These are phyloP conservation scores for Cyclocybe cylindracea DNA, from an alignment of 768 basidiomycete genomes.

Conservation along the genomic window DNA sequence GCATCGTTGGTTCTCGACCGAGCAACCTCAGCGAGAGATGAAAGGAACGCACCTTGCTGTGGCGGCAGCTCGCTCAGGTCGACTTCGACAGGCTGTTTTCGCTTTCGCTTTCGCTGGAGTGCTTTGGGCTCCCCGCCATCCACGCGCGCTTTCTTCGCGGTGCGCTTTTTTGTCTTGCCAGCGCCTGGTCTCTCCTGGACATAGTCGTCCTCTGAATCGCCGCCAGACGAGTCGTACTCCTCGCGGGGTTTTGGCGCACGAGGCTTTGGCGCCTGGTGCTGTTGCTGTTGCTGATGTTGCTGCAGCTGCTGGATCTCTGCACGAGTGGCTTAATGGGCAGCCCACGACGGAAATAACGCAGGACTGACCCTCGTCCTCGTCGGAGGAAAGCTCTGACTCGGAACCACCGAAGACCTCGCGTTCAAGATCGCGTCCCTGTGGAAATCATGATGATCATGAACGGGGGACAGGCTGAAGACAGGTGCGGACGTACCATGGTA, in stretches of 20 bases:
- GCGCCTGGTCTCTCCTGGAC: constrained; percentile 36
- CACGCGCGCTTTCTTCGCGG: constrained; percentile 23
- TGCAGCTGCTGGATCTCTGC: constrained; percentile 46
- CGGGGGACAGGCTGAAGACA: neutral
- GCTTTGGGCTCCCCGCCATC: constrained; percentile 33
- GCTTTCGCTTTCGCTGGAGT: constrained; percentile 49
- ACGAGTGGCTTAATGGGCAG: constrained; percentile 1
- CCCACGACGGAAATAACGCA: neutral
- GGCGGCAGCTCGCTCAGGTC: constrained; percentile 72
- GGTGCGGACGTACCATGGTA: constrained; percentile 21
- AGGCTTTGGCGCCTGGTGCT: constrained; percentile 13
- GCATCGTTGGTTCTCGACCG: too few species aligned
- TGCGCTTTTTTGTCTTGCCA: constrained; percentile 34
- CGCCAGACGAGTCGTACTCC: constrained; percentile 54
- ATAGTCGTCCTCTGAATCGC: constrained; percentile 52
- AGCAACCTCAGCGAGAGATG: neutral
- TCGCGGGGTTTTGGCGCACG: constrained; percentile 32
- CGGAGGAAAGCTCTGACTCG: constrained; percentile 81
- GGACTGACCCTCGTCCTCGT: constrained; percentile 61
- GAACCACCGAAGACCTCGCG: constrained; percentile 82
- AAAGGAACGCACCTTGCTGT: constrained; percentile 62
- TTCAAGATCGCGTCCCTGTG: constrained; percentile 43
- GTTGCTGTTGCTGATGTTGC: constrained; percentile 31
- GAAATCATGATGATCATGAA: constrained; percentile 7
- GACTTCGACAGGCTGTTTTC: constrained; percentile 59